Conservation (phyloP, 2,329 filamentous ascomycete species). For the Penicillium sp. region DNA sequence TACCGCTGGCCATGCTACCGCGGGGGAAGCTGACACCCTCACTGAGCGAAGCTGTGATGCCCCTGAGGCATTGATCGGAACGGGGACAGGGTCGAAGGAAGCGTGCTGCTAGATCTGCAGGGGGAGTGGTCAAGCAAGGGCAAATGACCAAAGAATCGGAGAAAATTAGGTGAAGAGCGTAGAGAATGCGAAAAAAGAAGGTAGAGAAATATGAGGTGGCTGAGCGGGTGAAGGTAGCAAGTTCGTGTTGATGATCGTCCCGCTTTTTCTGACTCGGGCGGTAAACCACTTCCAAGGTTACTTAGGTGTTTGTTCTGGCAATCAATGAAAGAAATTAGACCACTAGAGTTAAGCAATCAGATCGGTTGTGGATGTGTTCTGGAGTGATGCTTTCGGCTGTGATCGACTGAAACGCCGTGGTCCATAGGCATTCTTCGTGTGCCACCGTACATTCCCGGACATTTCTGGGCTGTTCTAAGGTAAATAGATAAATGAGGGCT, state of each 20-base stretch:
- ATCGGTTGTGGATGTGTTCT: not conserved
- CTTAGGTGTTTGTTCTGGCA: too few relatives aligned
- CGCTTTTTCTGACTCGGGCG: conserved; percentile 17
- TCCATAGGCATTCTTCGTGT: conserved; percentile 12
- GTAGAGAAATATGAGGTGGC: conserved; percentile 18
- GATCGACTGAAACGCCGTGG: conserved; percentile 6
- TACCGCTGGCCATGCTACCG: conserved; percentile 47
- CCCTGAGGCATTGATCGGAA: conserved; percentile 39
- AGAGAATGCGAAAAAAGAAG: conserved; percentile 4
- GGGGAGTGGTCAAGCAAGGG: conserved; percentile 6
- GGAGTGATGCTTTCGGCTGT: not conserved
- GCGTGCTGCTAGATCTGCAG: conserved; percentile 8
- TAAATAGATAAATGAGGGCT: too few relatives aligned
- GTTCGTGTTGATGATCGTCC: conserved; percentile 20
- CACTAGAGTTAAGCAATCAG: not conserved
- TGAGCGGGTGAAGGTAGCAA: conserved; percentile 23
- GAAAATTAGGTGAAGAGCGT: not conserved
- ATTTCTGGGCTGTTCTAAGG: too few relatives aligned
- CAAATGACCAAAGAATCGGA: not conserved
- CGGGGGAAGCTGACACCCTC: conserved; percentile 34
- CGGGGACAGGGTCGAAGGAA: conserved; percentile 7
- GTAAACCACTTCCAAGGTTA: conserved; percentile 16
- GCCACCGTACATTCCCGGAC: not conserved
- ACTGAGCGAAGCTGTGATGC: conserved; percentile 23
- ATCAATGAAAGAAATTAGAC: conserved; percentile 1